Conservation (phyloP, 495 filamentous ascomycete species). For the Usnea hakonensis region DNA sequence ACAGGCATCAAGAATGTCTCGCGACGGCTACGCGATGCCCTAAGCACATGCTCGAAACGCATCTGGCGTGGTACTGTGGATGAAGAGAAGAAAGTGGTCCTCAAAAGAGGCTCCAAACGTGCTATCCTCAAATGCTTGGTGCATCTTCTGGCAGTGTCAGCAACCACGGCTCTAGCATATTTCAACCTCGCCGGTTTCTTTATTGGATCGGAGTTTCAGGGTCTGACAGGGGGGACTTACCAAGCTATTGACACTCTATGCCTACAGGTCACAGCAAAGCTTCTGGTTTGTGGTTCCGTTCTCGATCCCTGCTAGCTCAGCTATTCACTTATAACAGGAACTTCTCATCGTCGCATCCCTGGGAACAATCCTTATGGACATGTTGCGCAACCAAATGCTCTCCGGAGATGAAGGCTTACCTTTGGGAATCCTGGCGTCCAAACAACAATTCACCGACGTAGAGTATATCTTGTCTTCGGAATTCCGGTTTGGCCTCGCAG, state of each 20-base stretch:
- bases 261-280: conserved; percentile 14
- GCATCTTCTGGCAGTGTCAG: conserved; percentile 12
- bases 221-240: neutral
- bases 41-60: neutral
- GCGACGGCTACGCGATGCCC: neutral
- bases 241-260: conserved; percentile 12
- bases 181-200: conserved; percentile 12
- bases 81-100: conserved; percentile 5
- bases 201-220: conserved; percentile 10
- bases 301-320: neutral
- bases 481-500: conserved; percentile 15
- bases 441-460: conserved; percentile 9
- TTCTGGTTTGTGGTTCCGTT: neutral
- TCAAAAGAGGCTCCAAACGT: conserved; percentile 3
- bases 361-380: neutral
- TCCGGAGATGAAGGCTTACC: conserved; percentile 9
- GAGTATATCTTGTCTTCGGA: conserved; percentile 13
- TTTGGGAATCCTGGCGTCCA: conserved; percentile 7
- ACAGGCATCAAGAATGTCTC: neutral
- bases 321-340: neutral
- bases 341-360: neutral
- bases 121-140: conserved; percentile 8
- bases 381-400: neutral
- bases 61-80: neutral
- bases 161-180: conserved; percentile 8